Evolutionary conservation across 805 yeast genomes (phyloP), one percentile per base, ranked within the genome.

Genomic region (Spathaspora arborariae): DNA sequence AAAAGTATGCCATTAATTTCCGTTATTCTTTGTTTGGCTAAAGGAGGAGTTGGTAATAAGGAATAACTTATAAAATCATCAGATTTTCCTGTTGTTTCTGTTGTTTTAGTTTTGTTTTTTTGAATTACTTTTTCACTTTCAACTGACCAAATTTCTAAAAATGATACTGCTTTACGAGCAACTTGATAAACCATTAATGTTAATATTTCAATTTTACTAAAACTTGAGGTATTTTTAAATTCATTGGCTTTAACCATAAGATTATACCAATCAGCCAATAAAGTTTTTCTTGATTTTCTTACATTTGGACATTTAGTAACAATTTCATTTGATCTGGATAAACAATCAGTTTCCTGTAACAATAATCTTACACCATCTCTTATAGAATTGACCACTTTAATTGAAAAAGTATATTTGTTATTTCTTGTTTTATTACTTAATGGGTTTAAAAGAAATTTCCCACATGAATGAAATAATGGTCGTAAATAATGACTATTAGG

Each of bases 181-280:
- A 87, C 88, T 58, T 84, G 87, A 54, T 79, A 81, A 1, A 84
- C 78, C 74, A 86, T 69, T 38, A 81, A 58, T 36, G 83, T 82
- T 50, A 87, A 65, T 4, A 80, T 78, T 53, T 81, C 84, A 48
- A 87, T 74, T 54, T 84, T 82, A 30, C 73, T 70, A 20, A 69
- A 67, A 44, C 76, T 79, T 21, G 81, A 70, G 0, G 90, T 82
- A 39, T 84, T 81, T 57, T 83, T 80, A 56, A 79, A 85, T 35
- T 84, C 86, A 51, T 84, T 85, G 1, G 92, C 91, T 56, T 84
- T 85, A 34, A 81, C 75, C 82, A 85, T 83, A 36, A 87, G 68
- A 44, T 81, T 82, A 52, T 86, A 85, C 96, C 95, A 87, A 58
- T 85, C 91, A 2, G 91, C 84, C 26, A 87, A 72, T 46, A 87